Base-by-base conservation (phyloP, 2,329 filamentous ascomycete species). In the Fusarium sp. region DNA sequence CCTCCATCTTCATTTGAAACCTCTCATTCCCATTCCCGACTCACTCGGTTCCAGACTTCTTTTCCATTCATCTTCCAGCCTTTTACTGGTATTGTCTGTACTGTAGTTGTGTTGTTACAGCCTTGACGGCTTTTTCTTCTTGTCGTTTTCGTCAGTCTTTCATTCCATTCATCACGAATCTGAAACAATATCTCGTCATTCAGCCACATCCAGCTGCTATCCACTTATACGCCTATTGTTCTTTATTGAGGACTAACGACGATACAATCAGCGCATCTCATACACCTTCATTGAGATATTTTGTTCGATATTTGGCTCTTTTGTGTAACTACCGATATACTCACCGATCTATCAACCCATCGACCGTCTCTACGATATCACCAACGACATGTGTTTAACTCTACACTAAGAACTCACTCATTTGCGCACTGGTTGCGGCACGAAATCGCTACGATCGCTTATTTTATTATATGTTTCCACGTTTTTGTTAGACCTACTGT, bases 391-490 rank as follows among this genome's bases (percentile, higher is more conserved):
- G 65, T 57, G 60, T 52, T 56, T 54, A 20, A 42, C 55, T 49
- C 40, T 49, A 54, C 30, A 66, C 39, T 68, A 50, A 60, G 38
- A 32, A 44, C 50, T 62, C 30, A 53, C 52, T 43, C 30, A 44
- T 42, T 68, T 51, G 65, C 61, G 65, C 65, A 68, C 65, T 60
- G 65, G 65, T 66, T 68, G 65, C 65, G 66, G 65, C 65, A 68
- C 47, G 21, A 53, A 45, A 51, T 53, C 43, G 56, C 49, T 36
- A 65, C 62, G 43, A 58, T 68, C 63, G 50, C 54, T 70, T 54
- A 24, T 54, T 55, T 55, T n/a, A 42, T 49, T 60, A 52, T 56
- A 38, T 30, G 6, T 42, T 46, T 44, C 20, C 8, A 24, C 19
- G 7, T 55, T 56, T 52, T 43, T 50, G 26, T 45, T 56, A 48